These are phyloP conservation scores for Aleurites moluccanus DNA, from an alignment of 441 rosid species.

Conservation along the genomic window DNA sequence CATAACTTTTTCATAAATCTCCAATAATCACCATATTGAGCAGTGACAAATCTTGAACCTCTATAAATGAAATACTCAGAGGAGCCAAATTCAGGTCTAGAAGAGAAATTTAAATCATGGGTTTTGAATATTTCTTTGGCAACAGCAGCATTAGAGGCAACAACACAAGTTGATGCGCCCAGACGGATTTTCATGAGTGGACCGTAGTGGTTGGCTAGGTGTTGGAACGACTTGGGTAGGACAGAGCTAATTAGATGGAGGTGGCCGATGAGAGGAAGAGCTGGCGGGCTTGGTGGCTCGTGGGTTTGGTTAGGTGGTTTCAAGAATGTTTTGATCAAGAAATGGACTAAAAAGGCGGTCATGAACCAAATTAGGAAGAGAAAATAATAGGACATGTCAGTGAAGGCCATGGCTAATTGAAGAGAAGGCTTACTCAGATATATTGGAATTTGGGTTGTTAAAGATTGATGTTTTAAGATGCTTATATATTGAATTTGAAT, in stretches of 20 bases:
- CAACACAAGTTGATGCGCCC: conserved; percentile 55
- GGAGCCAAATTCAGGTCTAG: conserved; percentile 27
- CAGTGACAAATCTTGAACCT: conserved; percentile 31
- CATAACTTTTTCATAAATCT: conserved; percentile 44
- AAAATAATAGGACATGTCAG: conserved; percentile 19
- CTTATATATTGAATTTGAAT: conserved; percentile 13
- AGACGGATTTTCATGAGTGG: conserved; percentile 63
- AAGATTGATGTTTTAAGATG: background rate
- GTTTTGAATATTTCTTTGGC: conserved; percentile 45
- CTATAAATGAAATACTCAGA: conserved; percentile 30
- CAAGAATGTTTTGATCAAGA: conserved; percentile 31
- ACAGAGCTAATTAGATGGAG: conserved; percentile 56
- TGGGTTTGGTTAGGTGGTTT: conserved; percentile 15
- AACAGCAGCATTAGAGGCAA: conserved; percentile 48
- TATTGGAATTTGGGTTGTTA: background rate
- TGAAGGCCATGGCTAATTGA: conserved; percentile 12
- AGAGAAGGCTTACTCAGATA: background rate
- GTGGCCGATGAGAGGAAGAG: conserved; percentile 73
- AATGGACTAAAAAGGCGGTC: conserved; percentile 33
- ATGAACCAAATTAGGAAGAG: conserved; percentile 36
- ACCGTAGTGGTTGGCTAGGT: conserved; percentile 54
- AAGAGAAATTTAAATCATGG: conserved; percentile 36
- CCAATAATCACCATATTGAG: conserved; percentile 48
- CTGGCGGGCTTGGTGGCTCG: conserved; percentile 54
- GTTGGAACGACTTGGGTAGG: conserved; percentile 58